Base-by-base conservation (phyloP, 192 early-diverging fungal genomes). In the Mortierella hygrophila region DNA sequence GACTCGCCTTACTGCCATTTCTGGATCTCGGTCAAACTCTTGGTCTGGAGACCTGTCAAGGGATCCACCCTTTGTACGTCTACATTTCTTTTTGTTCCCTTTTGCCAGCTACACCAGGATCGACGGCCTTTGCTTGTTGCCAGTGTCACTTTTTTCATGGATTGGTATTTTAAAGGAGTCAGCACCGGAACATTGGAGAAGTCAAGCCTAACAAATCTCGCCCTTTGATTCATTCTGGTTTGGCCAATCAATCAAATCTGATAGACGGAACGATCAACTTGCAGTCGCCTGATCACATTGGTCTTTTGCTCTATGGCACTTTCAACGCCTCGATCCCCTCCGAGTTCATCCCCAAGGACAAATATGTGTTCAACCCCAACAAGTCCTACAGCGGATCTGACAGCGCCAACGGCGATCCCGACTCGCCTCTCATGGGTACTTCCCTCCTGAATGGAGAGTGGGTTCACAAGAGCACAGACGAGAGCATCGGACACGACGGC, bases 321-420 rank as follows among this genome's bases (percentile, higher is more conserved):
- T 98, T 99, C 91, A 99, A 99, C 80, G 98, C 97, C 32, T 97
- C 97, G 21, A 98, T 99, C 49, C 94, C 98, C 6, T 91, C 94
- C 21, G 94, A 94, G 73, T 90, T 94, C 76, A 96, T 99, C 55
- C 95, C 94, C 40, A 89, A 92, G 75, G 88, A 89, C 75, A 93
- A 92, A 84, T 99, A 95, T 83, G 90, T 92, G 88, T 77, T 87
- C 89, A 52, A 90, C 88, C 78, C 88, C 83, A 85, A 88, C 89
- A 76, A 85, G 89, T 32, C 88, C 88, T 90, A 80, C 55, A 87
- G 49, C 75, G 79, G 78, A 38, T 75, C 88, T 54, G 82, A 79
- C 3, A 88, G 70, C 15, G 87, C 70, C 46, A 72, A 82, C 1
- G 46, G 84, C 23, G 81, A 80, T 21, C 52, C 80, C 7, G 82